Base-by-base conservation (phyloP, 75 land plant species). In the Sequoiadendron giganteum region DNA sequence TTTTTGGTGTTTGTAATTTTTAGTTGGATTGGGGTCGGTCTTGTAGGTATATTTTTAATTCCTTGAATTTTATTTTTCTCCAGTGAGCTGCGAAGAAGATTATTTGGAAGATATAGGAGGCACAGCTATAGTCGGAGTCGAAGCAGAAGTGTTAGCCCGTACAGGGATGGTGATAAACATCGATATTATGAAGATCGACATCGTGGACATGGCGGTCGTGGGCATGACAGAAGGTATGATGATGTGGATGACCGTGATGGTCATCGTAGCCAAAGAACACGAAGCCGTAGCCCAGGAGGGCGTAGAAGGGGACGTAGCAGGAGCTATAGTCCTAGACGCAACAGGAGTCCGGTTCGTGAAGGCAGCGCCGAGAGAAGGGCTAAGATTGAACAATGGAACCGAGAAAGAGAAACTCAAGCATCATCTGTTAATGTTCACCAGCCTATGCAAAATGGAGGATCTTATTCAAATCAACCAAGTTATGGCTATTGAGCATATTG, bases 311-410 rank as follows among this genome's bases (percentile, higher is more conserved):
- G 55, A 42, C 56, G 68, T 7, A 89, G 90, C 43, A 65, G 90
- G 72, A 90, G 90, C 78, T 75, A 85, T 25, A 47, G 87, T 38
- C 87, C 91, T n/a, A 58, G 86, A 32, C 86, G 91, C 19, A 86
- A 89, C 21, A 90, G 88, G 25, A 89, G 91, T 54, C 90, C 90
- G 36, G 42, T 89, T 56, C 87, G 91, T 10, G 91, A 90, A 86
- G 91, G 91, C 19, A 90, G 91, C 86, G 91, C 90, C 10, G 91
- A 90, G 49, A 78, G 91, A 43, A 89, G 91, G 86, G 91, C 91
- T 13, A 85, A 88, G 72, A 90, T 90, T 43, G 91, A 90, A 61
- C 91, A 90, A 45, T 90, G 91, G 91, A 90, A 90, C 88, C 48
- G 91, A 38, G 91, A 90, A 78, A 91, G 91, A 28, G 91, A 90